Conservation (phyloP, 148 eudicot species). For the Tetragonia tetragonoides region DNA sequence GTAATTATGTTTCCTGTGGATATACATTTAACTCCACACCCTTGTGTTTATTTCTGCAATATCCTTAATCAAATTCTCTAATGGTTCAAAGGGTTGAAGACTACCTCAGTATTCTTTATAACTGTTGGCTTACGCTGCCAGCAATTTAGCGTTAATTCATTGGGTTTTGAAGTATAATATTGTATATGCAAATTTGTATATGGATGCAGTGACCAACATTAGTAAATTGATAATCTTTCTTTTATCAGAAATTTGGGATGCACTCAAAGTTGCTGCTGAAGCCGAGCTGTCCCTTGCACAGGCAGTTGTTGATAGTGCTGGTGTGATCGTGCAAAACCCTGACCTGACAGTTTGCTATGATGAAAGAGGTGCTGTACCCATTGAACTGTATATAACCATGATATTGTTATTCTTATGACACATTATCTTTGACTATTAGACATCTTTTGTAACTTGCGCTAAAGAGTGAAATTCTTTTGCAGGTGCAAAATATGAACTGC, state of each 20-base stretch:
- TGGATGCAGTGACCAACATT: no score
- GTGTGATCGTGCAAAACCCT: conserved; percentile 62
- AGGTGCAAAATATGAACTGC: conserved; percentile 85
- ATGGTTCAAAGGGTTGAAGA: neutral
- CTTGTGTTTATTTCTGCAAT: neutral
- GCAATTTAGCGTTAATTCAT: neutral
- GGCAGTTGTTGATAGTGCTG: conserved; percentile 75
- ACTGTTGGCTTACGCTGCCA: neutral
- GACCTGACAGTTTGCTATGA: conserved; percentile 83
- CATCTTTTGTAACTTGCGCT: neutral
- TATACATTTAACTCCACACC: neutral
- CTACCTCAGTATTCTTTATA: neutral
- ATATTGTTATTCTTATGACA: neutral
- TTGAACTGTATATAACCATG: neutral
- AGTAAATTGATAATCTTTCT: neutral
- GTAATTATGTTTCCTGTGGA: no score
- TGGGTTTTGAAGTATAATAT: neutral
- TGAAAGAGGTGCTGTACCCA: conserved; percentile 52
- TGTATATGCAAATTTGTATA: neutral
- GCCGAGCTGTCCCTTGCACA: conserved; percentile 64
- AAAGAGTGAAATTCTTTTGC: conserved; percentile 21
- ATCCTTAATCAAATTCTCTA: neutral
- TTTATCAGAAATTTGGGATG: conserved; percentile 83
- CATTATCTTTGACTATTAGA: neutral
- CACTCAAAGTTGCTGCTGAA: conserved; percentile 71